Conservation (phyloP, 2,329 filamentous ascomycete genomes). For the Rhinocladiella similis region DNA sequence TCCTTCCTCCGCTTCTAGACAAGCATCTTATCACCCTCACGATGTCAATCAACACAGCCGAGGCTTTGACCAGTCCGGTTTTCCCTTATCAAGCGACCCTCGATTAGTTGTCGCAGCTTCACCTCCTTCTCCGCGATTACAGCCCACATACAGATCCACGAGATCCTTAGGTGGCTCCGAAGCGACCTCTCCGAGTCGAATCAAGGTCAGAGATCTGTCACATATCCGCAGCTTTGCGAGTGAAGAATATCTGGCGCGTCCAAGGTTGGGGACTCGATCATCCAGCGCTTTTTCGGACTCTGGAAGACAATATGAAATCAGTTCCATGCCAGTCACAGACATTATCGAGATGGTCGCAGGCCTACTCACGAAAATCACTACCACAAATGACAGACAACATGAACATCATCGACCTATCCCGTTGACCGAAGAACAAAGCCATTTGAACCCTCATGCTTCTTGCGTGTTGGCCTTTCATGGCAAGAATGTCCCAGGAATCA, state of each 20-base stretch:
- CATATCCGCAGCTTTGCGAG: slow-evolving; percentile 88
- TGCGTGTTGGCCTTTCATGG: slow-evolving; percentile 93
- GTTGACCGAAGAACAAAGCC: slow-evolving; percentile 58
- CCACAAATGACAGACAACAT: slow-evolving; percentile 92
- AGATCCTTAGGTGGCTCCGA: slow-evolving; percentile 44
- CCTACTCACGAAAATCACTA: slow-evolving; percentile 93
- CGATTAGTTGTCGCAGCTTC: slow-evolving; percentile 36
- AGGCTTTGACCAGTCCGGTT: slow-evolving; percentile 31
- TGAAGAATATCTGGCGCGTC: slow-evolving; percentile 67
- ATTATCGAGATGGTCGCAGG: slow-evolving; percentile 99
- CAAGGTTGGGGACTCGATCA: slow-evolving; percentile 45
- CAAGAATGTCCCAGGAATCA: slow-evolving; percentile 96
- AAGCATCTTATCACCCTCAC: slow-evolving; percentile 15
- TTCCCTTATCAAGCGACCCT: slow-evolving; percentile 33
- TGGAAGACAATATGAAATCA: slow-evolving; percentile 81
- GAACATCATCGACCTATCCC: slow-evolving; percentile 79
- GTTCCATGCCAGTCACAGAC: slow-evolving; percentile 93
- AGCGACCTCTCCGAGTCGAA: slow-evolving; percentile 55
- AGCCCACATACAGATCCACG: slow-evolving; percentile 46
- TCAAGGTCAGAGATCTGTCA: slow-evolving; percentile 83
- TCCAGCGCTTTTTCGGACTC: slow-evolving; percentile 50
- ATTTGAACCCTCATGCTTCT: slow-evolving; percentile 63
- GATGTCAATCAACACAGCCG: slow-evolving; percentile 27
- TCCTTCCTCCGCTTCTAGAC: slow-evolving; percentile 13
- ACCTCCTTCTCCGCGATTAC: slow-evolving; percentile 47